A percentile compares a stretch with the other conserved stretches of the same genome.
Evolutionary conservation across 83 land plant species (phyloP).

Genomic region (Picea mariana): DNA sequence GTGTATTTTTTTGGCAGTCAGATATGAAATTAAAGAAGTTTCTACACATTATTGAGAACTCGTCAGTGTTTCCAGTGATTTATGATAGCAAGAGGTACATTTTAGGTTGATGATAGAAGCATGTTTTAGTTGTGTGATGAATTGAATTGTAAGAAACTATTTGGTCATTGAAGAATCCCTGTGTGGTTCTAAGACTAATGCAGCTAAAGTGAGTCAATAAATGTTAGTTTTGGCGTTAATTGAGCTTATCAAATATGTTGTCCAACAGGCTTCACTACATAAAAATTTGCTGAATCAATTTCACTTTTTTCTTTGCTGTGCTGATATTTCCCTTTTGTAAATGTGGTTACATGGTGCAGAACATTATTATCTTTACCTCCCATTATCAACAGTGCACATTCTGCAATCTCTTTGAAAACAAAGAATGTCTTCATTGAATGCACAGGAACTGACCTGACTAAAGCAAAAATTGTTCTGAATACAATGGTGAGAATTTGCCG

Average conservation of each 20-base stretch:
- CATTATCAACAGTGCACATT: conserved; percentile 97
- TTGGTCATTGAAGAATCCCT: too few relatives aligned
- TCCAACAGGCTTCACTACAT: background rate
- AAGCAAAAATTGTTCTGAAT: conserved; percentile 93
- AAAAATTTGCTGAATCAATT: background rate
- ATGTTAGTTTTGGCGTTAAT: too few relatives aligned
- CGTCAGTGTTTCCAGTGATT: conserved; percentile 90
- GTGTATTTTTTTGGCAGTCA: conserved; percentile 54
- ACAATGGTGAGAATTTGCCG: conserved; percentile 64
- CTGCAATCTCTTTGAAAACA: conserved; percentile 87
- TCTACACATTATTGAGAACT: conserved; percentile 87
- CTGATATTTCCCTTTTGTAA: background rate
- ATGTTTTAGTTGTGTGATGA: background rate
- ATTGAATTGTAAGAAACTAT: too few relatives aligned
- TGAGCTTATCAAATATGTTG: background rate
- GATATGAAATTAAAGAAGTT: conserved; percentile 94
- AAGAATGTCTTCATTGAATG: conserved; percentile 97
- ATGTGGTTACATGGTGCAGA: conserved; percentile 45
- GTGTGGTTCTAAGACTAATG: too few relatives aligned
- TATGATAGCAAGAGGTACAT: conserved; percentile 87
- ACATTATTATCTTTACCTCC: conserved; percentile 94
- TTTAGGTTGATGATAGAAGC: background rate
- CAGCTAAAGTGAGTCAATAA: too few relatives aligned
- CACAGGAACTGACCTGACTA: conserved; percentile 96
- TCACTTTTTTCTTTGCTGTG: background rate